These are phyloP conservation scores for Colletotrichum lini DNA, from an alignment of 2,329 filamentous ascomycete species.

Conservation along the genomic window DNA sequence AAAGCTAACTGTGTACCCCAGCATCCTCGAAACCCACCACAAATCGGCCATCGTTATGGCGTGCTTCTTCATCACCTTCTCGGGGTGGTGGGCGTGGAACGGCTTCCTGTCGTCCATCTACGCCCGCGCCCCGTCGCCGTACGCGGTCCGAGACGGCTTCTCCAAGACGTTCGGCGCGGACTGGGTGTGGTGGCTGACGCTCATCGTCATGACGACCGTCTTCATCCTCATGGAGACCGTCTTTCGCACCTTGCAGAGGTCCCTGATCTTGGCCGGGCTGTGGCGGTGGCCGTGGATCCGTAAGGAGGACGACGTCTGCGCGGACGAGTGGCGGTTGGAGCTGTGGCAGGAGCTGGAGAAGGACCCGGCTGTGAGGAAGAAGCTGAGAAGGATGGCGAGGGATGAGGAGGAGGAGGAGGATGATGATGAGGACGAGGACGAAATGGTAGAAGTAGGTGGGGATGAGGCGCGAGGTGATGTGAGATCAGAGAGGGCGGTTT, in stretches of 20 bases:
- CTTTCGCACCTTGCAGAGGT: slow-evolving; percentile 65
- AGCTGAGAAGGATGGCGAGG: slow-evolving; percentile 58
- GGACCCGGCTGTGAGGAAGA: slow-evolving; percentile 60
- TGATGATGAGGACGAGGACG: slow-evolving; percentile 44
- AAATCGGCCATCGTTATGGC: slow-evolving; percentile 76
- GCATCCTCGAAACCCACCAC: slow-evolving; percentile 83
- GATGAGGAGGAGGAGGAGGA: slow-evolving; percentile 49
- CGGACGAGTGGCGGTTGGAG: slow-evolving; percentile 67
- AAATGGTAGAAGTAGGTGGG: slow-evolving; percentile 27
- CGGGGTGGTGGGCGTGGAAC: slow-evolving; percentile 83
- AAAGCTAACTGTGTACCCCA: slow-evolving; percentile 44
- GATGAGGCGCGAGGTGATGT: neutral
- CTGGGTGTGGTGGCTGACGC: slow-evolving; percentile 79
- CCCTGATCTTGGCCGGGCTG: slow-evolving; percentile 60
- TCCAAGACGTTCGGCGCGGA: slow-evolving; percentile 77
- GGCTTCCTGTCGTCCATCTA: slow-evolving; percentile 78
- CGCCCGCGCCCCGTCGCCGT: slow-evolving; percentile 60
- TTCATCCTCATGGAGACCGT: slow-evolving; percentile 77
- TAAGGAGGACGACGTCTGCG: slow-evolving; percentile 44
- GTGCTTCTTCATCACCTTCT: slow-evolving; percentile 70
- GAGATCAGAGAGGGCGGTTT: slow-evolving; percentile 7
- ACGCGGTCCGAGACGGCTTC: slow-evolving; percentile 79
- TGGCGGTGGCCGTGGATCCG: slow-evolving; percentile 64
- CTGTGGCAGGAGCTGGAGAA: slow-evolving; percentile 73
- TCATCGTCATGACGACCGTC: slow-evolving; percentile 74